phyloP scores from a whole-genome alignment of 1,139 yeast genomes.

The Yamadazyma oceani region DNA sequence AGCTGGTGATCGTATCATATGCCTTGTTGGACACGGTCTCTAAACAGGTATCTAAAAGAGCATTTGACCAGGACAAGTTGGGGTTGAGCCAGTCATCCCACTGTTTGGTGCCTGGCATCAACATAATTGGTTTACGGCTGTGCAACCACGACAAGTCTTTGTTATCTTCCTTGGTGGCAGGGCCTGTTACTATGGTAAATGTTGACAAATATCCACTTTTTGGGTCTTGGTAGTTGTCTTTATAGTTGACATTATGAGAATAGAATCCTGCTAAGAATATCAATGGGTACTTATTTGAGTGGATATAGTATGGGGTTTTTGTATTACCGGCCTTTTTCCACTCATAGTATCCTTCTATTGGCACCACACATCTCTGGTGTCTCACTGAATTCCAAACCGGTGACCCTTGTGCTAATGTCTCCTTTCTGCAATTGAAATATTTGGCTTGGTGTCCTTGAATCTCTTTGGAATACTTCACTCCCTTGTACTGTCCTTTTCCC shows the following conservation, averaged over 20 bases:
- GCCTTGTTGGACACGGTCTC: conserved; percentile 39
- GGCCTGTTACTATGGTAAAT: conserved; percentile 73
- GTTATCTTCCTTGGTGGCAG: conserved; percentile 49
- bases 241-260: conserved; percentile 43
- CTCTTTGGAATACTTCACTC: conserved; percentile 28
- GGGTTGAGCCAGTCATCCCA: conserved; percentile 69
- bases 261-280: conserved; percentile 75
- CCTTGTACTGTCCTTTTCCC: conserved; percentile 18
- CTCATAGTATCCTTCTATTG: conserved; percentile 83
- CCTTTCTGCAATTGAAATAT: conserved; percentile 64
- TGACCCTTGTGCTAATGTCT: conserved; percentile 44
- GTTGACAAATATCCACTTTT: conserved; percentile 39
- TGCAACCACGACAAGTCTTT: conserved; percentile 68
- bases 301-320: conserved; percentile 66
- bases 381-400: conserved; percentile 52
- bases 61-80: conserved; percentile 35
- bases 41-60: conserved; percentile 36
- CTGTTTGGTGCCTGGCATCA: conserved; percentile 54
- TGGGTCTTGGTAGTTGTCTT: conserved; percentile 22
- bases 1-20: conserved; percentile 46
- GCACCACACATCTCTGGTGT: conserved; percentile 62
- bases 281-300: conserved; percentile 49
- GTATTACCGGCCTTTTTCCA: conserved; percentile 52
- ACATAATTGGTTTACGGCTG: conserved; percentile 70
- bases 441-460: conserved; percentile 29